Conservation (phyloP, 768 basidiomycete genomes). For the Lactarius pseudohatsudake region DNA sequence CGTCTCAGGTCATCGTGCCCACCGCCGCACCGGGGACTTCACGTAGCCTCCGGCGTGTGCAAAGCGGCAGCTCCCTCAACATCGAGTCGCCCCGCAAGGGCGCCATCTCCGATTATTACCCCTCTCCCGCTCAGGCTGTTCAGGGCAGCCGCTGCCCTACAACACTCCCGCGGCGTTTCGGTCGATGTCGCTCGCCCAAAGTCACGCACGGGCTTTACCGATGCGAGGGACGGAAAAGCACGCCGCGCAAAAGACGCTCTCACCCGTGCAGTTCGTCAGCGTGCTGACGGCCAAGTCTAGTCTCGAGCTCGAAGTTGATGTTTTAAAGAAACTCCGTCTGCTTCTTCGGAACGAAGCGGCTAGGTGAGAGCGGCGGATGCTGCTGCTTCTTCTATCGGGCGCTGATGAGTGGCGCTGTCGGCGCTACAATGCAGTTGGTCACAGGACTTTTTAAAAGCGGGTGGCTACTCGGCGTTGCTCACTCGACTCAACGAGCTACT, state of each 20-base stretch:
- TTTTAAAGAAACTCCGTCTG: constrained; percentile 83
- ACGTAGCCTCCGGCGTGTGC: constrained; percentile 61
- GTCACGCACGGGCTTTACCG: constrained; percentile 51
- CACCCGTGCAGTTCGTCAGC: constrained; percentile 66
- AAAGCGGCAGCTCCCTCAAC: constrained; percentile 69
- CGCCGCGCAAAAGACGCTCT: constrained; percentile 48
- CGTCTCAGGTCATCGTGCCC: constrained; percentile 54
- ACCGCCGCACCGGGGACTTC: constrained; percentile 46
- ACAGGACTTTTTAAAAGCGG: constrained; percentile 74
- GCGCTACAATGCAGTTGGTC: constrained; percentile 66
- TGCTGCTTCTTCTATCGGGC: constrained; percentile 3
- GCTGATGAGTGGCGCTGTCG: constrained; percentile 13
- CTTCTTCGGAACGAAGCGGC: constrained; percentile 91
- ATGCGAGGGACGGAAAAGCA: constrained; percentile 50
- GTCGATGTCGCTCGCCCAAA: constrained; percentile 54
- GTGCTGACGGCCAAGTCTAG: constrained; percentile 68
- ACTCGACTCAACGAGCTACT: constrained; percentile 87
- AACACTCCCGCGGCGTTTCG: constrained; percentile 64
- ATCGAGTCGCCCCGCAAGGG: constrained; percentile 47
- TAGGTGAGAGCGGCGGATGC: constrained; percentile 45
- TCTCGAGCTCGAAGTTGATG: constrained; percentile 77
- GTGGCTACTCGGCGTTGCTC: constrained; percentile 84
- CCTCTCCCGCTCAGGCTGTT: neutral
- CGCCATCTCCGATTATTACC: constrained; percentile 21
- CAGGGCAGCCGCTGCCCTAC: constrained; percentile 29